These are phyloP conservation scores for Aspergillus carbonarius DNA, from an alignment of 2,329 filamentous ascomycete genomes.

Conservation along the genomic window DNA sequence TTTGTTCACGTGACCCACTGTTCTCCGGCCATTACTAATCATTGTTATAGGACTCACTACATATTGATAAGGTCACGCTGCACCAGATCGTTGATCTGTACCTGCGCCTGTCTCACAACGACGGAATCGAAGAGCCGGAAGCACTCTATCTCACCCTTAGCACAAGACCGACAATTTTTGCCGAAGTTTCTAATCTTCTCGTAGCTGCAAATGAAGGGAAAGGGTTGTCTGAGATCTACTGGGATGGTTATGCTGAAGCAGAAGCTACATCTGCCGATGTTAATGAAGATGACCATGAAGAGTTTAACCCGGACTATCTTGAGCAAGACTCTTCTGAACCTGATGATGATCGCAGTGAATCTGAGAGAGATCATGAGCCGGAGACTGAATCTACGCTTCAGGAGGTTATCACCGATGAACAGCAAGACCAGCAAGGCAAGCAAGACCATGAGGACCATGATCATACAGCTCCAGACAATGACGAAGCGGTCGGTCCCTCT, in stretches of 20 bases:
- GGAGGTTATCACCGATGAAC: not conserved
- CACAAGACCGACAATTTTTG: constrained; percentile 54
- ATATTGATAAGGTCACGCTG: constrained; percentile 52
- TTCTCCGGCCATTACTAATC: constrained; percentile 24
- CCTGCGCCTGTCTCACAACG: constrained; percentile 58
- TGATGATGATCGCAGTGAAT: constrained; percentile 11
- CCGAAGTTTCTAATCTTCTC: constrained; percentile 53
- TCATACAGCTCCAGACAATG: not conserved
- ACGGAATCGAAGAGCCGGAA: constrained; percentile 53
- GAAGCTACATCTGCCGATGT: constrained; percentile 27
- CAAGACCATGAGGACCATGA: constrained; percentile 3
- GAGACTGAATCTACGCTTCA: not conserved
- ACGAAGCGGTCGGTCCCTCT: not conserved
- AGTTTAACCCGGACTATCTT: constrained; percentile 15
- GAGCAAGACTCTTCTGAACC: constrained; percentile 15
- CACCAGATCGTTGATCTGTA: constrained; percentile 61
- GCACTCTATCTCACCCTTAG: constrained; percentile 60
- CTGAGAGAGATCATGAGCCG: not conserved
- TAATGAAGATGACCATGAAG: constrained; percentile 12
- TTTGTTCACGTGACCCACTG: constrained; percentile 35
- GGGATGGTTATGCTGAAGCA: constrained; percentile 52
- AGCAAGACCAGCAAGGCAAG: not conserved
- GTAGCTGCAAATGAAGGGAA: constrained; percentile 57
- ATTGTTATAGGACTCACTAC: constrained; percentile 48
- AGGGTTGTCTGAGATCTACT: constrained; percentile 53